phyloP scores from a whole-genome alignment of 371 early-diverging fungal species.

The Dichotomocladium elegans region DNA sequence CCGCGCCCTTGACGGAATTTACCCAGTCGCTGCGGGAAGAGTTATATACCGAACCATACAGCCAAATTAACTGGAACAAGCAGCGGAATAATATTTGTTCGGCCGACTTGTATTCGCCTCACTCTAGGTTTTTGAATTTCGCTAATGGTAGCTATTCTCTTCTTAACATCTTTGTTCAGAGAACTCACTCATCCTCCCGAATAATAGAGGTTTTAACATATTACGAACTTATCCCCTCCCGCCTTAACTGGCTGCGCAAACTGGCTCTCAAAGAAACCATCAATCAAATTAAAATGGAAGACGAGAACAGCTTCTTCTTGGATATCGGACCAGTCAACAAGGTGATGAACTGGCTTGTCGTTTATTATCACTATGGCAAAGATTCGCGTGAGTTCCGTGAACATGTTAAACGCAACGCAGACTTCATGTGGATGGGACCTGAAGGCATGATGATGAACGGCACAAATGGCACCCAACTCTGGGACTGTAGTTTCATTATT shows the following conservation, averaged over 20 bases:
- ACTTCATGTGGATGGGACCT: slow-evolving; percentile 87
- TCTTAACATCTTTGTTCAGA: neutral
- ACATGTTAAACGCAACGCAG: slow-evolving; percentile 71
- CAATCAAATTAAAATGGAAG: slow-evolving; percentile 82
- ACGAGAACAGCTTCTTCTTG: slow-evolving; percentile 84
- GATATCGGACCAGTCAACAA: slow-evolving; percentile 95
- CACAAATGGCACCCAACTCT: slow-evolving; percentile 97
- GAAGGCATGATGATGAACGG: slow-evolving; percentile 96
- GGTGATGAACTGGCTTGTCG: slow-evolving; percentile 84
- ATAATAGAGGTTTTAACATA: slow-evolving; percentile 48
- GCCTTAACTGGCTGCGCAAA: slow-evolving; percentile 56
- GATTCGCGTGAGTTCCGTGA: slow-evolving; percentile 74
- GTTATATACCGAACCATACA: slow-evolving; percentile 82
- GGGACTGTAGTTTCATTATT: slow-evolving; percentile 91
- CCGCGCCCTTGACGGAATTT: slow-evolving; percentile 61
- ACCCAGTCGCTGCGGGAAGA: slow-evolving; percentile 80
- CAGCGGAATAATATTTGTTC: slow-evolving; percentile 80
- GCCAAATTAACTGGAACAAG: slow-evolving; percentile 75
- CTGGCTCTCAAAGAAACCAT: slow-evolving; percentile 73
- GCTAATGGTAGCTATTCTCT: slow-evolving; percentile 53
- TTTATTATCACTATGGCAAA: slow-evolving; percentile 84
- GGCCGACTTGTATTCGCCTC: slow-evolving; percentile 85
- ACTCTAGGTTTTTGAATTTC: slow-evolving; percentile 72
- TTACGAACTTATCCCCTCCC: slow-evolving; percentile 60
- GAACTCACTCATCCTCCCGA: neutral